Evolutionary conservation across 116 monocot species (phyloP), one percentile per base, ranked within the genome.

Genomic region (Dioscorea cayenensis): DNA sequence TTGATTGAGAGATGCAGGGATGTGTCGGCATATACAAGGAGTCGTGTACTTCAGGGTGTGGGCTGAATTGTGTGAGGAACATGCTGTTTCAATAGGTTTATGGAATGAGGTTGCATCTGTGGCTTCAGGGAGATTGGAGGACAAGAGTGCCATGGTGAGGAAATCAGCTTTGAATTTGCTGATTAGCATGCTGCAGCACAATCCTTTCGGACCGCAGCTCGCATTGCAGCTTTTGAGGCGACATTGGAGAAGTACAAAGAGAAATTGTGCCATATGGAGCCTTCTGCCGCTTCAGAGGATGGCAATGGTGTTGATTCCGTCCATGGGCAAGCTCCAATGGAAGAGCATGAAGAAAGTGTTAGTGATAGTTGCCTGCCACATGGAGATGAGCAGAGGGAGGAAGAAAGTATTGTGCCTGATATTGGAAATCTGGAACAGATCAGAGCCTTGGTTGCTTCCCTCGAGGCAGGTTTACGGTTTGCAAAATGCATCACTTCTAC

Each of bases 121-220:
- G 28, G 99, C 99, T 79, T 76, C 91, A 19, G 99, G 99, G 48
- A 82, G 99, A 72, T 71, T 99, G 89, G 99, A 91, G 80, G 99
- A 99, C 65, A 99, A 99, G 75, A 87, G 84, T 82, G 85, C 99
- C 19, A 82, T 94, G 13, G 99, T 99, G 66, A 91, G 99, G 64
- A 99, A 99, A 74, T 94, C 99, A 49, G 94, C 99, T 50, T 70
- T 99, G 59, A 79, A 86, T 77, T 69, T 99, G 65, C 91, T 99
- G 37, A 89, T 94, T 43, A 89, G 85, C 14, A 89, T 99, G 91
- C 73, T 99, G 66, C 99, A 99, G 71, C 89, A 99, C 36, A 99
- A 99, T 65, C 99, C 99, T 51, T 99, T 99, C 74, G 99, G 99
- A 28, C 99, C 99, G 12, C 86, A 91, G 63, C 91, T 99, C 85